Base-by-base conservation (phyloP, 2,329 filamentous ascomycete species). In the Aspergillus unguis region DNA sequence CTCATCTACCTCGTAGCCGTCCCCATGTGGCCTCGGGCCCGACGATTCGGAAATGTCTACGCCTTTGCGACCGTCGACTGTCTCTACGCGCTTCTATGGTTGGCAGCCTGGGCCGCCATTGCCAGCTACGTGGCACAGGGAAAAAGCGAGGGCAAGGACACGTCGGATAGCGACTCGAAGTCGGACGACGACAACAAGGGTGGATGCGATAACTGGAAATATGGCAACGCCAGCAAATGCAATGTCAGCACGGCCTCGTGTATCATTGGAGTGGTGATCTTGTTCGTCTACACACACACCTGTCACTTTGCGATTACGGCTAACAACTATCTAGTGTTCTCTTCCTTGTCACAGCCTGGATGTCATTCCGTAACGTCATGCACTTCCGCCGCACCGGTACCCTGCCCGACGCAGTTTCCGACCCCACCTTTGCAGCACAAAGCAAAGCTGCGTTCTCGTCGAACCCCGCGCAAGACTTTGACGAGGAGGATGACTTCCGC, bases 1-100 rank as follows among this genome's bases (percentile, higher is more conserved):
- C 70, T 85, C 33, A 72, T 84, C 52, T 85, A 85, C 65, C 78
- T 83, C 50, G 75, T 78, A 42, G 81, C 81, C 65, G 79, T 83
- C 4, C 82, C 83, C 4, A 80, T 83, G 71, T 85, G 81, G 78
- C 76, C 77, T 26, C 79, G 82, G 56, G 78, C 81, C 27, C 75
- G 75, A 58, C 75, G 77, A 47, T 82, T 85, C 62, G 79, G 80
- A 52, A 84, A 83, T 60, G 78, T 80, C 35, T 84, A 84, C 62
- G 82, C 80, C 48, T 83, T 84, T 62, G 77, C 80, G 6, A 70
- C 73, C 2, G 65, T 85, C 52, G 83, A 85, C 60, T 66, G 74
- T 10, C 61, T 84, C 26, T 83, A 77, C 61, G 66, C 75, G 4
- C 64, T 85, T 7, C 65, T 85, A 36, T 85, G 82, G 82, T 81